phyloP scores from a whole-genome alignment of 208 protist species.

The Kentomonas sorsogonicus region DNA sequence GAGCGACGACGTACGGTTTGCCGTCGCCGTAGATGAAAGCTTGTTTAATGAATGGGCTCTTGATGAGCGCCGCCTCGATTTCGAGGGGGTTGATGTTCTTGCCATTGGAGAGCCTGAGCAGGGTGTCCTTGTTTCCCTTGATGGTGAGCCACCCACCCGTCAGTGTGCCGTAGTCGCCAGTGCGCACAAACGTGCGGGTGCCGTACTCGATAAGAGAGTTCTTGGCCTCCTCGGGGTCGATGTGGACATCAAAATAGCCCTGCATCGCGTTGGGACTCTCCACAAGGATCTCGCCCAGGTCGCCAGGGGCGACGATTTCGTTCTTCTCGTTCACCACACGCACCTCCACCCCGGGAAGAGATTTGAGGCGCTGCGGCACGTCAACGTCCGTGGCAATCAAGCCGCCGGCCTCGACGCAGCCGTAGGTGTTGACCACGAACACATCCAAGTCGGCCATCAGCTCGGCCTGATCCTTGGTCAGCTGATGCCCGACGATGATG shows the following conservation, averaged over 20 bases:
- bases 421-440: constrained; percentile 87
- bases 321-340: constrained; percentile 89
- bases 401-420: constrained; percentile 83
- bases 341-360: constrained; percentile 82
- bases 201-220: constrained; percentile 87
- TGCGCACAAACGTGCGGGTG: constrained; percentile 85
- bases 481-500: constrained; percentile 76
- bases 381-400: constrained; percentile 86
- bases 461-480: constrained; percentile 83
- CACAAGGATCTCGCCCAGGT: constrained; percentile 82
- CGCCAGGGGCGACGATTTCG: constrained; percentile 84
- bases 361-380: constrained; percentile 84
- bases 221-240: constrained; percentile 80
- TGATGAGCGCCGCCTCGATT: constrained; percentile 65
- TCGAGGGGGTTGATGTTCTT: constrained; percentile 80
- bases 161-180: constrained; percentile 82
- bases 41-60: constrained; percentile 86
- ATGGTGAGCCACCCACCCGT: constrained; percentile 84
- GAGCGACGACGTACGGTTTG: constrained; percentile 66
- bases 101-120: constrained; percentile 76
- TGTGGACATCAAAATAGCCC: constrained; percentile 88
- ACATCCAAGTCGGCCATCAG: constrained; percentile 87
- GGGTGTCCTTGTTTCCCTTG: constrained; percentile 79
- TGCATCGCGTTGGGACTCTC: constrained; percentile 87
- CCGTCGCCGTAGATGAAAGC: constrained; percentile 74